These are phyloP conservation scores for Ceratocystis destructans DNA, from an alignment of 2,329 filamentous ascomycete species.

Conservation along the genomic window DNA sequence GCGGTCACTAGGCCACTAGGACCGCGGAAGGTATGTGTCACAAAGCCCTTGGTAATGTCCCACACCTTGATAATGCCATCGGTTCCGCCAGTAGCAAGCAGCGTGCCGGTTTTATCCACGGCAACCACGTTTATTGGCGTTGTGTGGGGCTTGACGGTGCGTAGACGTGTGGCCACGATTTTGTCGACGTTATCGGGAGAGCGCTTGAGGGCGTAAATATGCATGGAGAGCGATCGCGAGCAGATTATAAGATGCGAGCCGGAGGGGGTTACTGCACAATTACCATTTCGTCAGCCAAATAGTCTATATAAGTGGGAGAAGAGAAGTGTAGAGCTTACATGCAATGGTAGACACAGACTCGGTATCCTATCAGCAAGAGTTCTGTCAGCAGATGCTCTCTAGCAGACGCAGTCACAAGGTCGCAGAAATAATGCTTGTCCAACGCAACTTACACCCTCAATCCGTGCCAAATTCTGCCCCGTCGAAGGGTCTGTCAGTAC, in stretches of 20 bases:
- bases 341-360: constrained; percentile 65
- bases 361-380: constrained; percentile 44
- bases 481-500: constrained; percentile 74
- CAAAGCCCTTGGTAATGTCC: constrained; percentile 81
- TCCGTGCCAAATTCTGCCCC: constrained; percentile 65
- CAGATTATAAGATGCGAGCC: constrained; percentile 80
- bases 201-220: constrained; percentile 62
- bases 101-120: constrained; percentile 72
- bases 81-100: constrained; percentile 83
- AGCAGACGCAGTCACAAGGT: constrained; percentile 2
- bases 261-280: constrained; percentile 59
- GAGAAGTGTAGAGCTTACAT: constrained; percentile 30
- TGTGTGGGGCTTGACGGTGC: constrained; percentile 77
- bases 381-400: constrained; percentile 21
- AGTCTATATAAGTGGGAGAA: not conserved
- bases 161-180: constrained; percentile 53
- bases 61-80: constrained; percentile 93
- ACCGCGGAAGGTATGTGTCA: constrained; percentile 89
- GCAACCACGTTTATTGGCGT: constrained; percentile 74
- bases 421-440: not conserved
- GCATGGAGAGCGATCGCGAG: constrained; percentile 91
- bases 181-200: constrained; percentile 39
- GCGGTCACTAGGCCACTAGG: constrained; percentile 86
- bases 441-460: constrained; percentile 58
- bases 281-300: constrained; percentile 2